Base-by-base conservation (phyloP, 169 alveolate species). In the Babesia caballi region DNA sequence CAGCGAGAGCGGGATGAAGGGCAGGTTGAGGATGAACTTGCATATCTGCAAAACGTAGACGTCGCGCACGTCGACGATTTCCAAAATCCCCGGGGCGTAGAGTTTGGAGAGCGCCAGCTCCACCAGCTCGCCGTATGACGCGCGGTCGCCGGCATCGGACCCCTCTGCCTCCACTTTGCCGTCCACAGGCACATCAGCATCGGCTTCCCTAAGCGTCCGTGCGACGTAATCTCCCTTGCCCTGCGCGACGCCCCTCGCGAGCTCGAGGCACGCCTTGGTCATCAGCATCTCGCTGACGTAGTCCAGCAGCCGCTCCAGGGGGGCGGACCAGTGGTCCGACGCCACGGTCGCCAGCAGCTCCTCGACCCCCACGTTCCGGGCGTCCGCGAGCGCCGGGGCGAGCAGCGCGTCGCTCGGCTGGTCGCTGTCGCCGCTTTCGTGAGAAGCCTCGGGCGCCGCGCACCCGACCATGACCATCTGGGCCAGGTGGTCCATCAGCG, bases 401-500 rank as follows among this genome's bases (percentile, higher is more conserved):
- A 28, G 25, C 46, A 30, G 12, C 21, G 6, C 40, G 36, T 1
- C 11, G 17, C 9, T 30, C n/a, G 12, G 33, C 21, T 32, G 49
- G 8, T 19, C 27, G 15, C 56, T 7, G 56, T 4, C 56, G 3
- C 28, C 33, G 3, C 19, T 17, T 8, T 46, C 33, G 4, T 46
- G 53, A n/a, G 27, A 11, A 0, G 28, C 0, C 4, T 23, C 73
- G 12, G 46, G n/a, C 47, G 30, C 19, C 12, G 59, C 12, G 30
- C 8, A 28, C 11, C 32, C 21, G 14, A 73, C 23, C 56, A 73
- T 32, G 23, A 40, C 69, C 68, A 58, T 42, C 61, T 66, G 70
- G 32, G 85, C 80, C 44, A 76, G 19, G 72, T 76, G 72, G 49
- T 76, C 66, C 47, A 76, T 2, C 38, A 66, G 49, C 46, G 40